Conservation (phyloP, 2,329 filamentous ascomycete species). For the Sphaerulina musiva region DNA sequence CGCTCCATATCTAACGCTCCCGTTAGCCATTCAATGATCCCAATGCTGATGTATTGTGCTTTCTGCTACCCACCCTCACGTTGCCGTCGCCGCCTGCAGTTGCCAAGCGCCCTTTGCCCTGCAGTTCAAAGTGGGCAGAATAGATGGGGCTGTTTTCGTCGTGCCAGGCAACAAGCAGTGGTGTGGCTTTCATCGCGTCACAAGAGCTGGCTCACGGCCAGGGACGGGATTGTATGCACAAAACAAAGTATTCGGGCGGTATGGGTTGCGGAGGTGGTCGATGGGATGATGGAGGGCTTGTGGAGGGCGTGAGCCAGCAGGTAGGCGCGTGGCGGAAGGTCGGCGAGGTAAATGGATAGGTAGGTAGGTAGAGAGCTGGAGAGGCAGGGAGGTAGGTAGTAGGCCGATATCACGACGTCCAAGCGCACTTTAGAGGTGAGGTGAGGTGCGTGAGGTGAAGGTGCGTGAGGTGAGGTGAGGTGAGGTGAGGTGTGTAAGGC, state of each 20-base stretch:
- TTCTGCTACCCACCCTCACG: constrained; percentile 63
- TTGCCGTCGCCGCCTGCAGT: constrained; percentile 96
- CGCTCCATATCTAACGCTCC: constrained; percentile 69
- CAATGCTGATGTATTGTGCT: neutral
- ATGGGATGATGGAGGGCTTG: neutral
- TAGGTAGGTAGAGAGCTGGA: neutral
- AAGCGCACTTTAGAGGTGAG: neutral
- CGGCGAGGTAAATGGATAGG: neutral
- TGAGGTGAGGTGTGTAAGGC: neutral
- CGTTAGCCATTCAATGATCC: neutral
- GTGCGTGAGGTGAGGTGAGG: neutral
- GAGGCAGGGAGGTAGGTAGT: neutral
- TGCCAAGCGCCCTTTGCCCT: constrained; percentile 83
- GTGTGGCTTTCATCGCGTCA: constrained; percentile 78
- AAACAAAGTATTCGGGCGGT: constrained; percentile 1
- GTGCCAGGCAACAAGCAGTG: constrained; percentile 97
- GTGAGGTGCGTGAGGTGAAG: neutral
- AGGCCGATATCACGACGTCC: neutral
- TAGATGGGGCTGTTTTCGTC: constrained; percentile 95
- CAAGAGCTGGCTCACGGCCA: constrained; percentile 12
- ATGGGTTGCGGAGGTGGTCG: neutral
- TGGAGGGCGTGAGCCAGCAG: neutral
- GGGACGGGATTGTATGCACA: constrained; percentile 7
- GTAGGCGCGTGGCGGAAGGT: neutral
- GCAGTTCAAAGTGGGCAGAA: constrained; percentile 90